Conservation (phyloP, 1,284 basidiomycete species). For the Gomphus bonarii region DNA sequence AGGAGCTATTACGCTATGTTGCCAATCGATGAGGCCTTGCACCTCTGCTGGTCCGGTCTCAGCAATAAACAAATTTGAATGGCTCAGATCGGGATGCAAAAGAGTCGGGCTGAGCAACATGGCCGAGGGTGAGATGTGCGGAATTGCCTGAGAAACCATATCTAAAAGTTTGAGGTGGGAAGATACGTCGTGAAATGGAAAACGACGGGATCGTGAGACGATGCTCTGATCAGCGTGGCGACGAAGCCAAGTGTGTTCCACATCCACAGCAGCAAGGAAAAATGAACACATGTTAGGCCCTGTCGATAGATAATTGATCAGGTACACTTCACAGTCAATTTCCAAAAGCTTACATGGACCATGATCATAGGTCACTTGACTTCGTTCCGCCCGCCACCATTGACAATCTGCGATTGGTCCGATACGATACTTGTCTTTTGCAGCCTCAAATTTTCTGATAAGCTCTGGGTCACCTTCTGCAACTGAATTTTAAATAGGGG, state of each 20-base stretch:
- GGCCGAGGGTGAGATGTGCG: constrained; percentile 1
- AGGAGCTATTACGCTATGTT: neutral
- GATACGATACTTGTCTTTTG: neutral
- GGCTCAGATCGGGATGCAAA: constrained; percentile 10
- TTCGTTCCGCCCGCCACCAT: neutral
- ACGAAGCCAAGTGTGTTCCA: neutral
- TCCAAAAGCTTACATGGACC: constrained; percentile 18
- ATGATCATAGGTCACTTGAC: constrained; percentile 16
- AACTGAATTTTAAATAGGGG: constrained; percentile 13
- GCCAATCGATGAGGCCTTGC: constrained; percentile 1
- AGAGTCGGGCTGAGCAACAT: constrained; percentile 2
- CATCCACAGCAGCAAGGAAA: neutral
- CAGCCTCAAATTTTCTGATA: neutral
- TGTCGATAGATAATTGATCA: neutral
- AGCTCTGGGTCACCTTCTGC: neutral
- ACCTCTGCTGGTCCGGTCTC: neutral
- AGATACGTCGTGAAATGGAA: neutral
- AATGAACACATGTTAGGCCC: neutral
- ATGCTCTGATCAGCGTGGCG: neutral
- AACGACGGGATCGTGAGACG: neutral
- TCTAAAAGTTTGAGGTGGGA: constrained; percentile 2
- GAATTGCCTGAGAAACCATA: neutral
- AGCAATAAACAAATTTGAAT: constrained; percentile 6
- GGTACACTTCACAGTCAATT: neutral
- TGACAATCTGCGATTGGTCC: neutral